Base-by-base conservation (phyloP, 2,329 filamentous ascomycete species). In the Lecanosticta acicola region DNA sequence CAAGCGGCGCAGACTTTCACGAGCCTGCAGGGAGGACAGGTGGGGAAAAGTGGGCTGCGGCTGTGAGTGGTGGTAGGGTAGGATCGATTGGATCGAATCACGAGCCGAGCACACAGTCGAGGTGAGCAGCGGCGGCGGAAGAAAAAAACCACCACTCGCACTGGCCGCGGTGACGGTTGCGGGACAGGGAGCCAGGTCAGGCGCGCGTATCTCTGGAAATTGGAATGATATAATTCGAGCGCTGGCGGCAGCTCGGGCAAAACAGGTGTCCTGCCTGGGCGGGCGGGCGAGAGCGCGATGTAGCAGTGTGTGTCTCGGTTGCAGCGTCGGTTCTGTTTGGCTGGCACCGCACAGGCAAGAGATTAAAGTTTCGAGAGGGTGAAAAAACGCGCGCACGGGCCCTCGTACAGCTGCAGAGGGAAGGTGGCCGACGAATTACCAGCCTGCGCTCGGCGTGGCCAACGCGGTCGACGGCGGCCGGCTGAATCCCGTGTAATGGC, bases 1-100 rank as follows among this genome's bases (percentile, higher is more conserved):
- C 54, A 57, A 51, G 46, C 45, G 35, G 56, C 45, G 49, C 53
- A 51, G 49, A 55, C 48, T 59, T 57, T 52, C 43, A 43, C 32
- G 46, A 48, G 47, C 39, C 48, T 55, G 52, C 54, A 35, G 48
- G 39, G 51, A 20, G 44, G 35, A 47, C 49, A 49, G 49, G 44
- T 8, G 34, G 43, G 45, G 44, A 53, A 51, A 52, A 55, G 57
- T 57, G 54, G 53, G 53, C 42, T 37, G 43, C 51, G 43, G 48
- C 39, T 32, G 39, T 32, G 9, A 3, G 39, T 35, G 38, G 20
- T 40, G 38, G 44, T 14, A 29, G 39, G 43, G 43, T 33, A 43
- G 43, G 47, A 49, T n/a, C n/a, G n/a, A n/a, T n/a, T n/a, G n/a
- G n/a, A n/a, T n/a, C n/a, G n/a, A n/a, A n/a, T 46, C 20, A 43